Base-by-base conservation (phyloP, 192 early-diverging fungal species). In the Spizellomyces sp. region DNA sequence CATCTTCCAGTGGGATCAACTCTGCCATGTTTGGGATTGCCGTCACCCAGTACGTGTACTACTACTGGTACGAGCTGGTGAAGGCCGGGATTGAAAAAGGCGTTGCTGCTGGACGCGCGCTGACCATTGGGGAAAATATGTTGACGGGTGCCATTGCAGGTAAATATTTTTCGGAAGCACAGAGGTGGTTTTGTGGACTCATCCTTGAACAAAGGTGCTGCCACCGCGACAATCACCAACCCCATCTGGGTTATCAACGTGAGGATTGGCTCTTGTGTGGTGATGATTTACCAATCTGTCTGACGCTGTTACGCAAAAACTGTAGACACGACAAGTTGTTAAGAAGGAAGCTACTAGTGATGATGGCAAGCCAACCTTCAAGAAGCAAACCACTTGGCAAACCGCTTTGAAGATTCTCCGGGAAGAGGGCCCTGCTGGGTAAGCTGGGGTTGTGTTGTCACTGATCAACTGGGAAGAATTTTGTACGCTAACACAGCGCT, bases 211-310 rank as follows among this genome's bases (percentile, higher is more conserved):
- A 9, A 58, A 77, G 84, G 86, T 66, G 86, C 93, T 42, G 88
- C 90, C 73, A 93, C 90, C 7, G 92, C 93, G 19, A 75, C 90
- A 59, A 87, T 91, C 75, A 99, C 98, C 67, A 96, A 99, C 83
- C 98, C 98, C 21, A 96, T 99, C 71, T 99, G 98, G 98, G 95
- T 96, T 58, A 88, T 99, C 55, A 99, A 99, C 76, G 27, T 36
- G 27, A 36, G 27, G 27, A 0, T 36, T 36, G 27, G 27, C 27
- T 36, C 27, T 36, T 36, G 27, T 36, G 27, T 36, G 27, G 27
- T 36, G 27, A 89, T 93, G 85, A 75, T 82, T 68, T 10, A 22
- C n/a, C 22, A 45, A 43, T 43, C 65, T 45, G 36, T 48, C 59
- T 66, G 57, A 44, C 78, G 43, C 4, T 2, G 27, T 48, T 74